These are phyloP conservation scores for Fusarium sp. DNA, from an alignment of 2,329 filamentous ascomycete species.

Conservation along the genomic window DNA sequence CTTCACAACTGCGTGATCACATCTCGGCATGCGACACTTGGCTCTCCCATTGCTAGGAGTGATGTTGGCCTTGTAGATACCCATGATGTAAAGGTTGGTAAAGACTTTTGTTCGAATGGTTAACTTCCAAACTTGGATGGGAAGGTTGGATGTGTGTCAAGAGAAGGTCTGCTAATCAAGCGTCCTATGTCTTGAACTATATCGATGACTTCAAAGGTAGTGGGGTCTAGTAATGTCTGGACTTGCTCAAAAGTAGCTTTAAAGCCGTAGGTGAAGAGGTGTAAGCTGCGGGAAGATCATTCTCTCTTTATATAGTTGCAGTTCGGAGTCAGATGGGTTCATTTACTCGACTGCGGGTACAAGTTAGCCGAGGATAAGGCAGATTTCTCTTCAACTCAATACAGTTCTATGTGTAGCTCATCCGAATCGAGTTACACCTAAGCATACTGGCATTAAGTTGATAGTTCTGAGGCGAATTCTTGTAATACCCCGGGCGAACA, in stretches of 20 bases:
- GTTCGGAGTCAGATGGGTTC: not conserved
- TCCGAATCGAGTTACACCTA: not conserved
- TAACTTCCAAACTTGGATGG: not conserved
- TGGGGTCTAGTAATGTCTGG: no score
- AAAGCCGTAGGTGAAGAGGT: not conserved
- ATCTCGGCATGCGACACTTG: not conserved
- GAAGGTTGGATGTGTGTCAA: not conserved
- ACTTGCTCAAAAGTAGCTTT: no score
- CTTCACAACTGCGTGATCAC: not conserved
- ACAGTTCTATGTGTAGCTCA: conserved; percentile 4
- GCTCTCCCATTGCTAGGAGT: not conserved
- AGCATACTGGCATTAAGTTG: not conserved
- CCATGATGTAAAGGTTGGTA: not conserved
- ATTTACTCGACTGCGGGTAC: not conserved
- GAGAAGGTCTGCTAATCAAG: not conserved
- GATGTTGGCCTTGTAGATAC: not conserved
- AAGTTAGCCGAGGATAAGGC: not conserved
- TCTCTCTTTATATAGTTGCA: conserved; percentile 2
- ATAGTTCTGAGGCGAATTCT: not conserved
- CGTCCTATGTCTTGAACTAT: not conserved
- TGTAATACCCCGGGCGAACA: not conserved
- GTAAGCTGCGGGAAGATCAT: not conserved
- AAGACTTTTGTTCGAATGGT: not conserved
- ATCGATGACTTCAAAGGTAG: no score
- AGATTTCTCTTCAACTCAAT: not conserved